Evolutionary conservation across 306 rosid genomes (phyloP), one percentile per base, ranked within the genome.

Genomic region (Senna tora): DNA sequence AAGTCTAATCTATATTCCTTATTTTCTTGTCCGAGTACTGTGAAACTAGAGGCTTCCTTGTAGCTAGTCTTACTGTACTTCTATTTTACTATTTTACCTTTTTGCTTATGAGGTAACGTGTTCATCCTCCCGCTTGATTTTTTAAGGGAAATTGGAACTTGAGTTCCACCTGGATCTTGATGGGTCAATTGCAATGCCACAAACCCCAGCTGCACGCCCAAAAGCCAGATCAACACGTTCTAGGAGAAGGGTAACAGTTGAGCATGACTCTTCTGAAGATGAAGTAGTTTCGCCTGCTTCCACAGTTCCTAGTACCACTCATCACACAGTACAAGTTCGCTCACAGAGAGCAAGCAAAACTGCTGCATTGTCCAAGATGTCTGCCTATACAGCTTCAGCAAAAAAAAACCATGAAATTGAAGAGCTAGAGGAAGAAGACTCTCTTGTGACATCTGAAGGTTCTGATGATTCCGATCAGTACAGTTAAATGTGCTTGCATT

Each of bases 301-400:
- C 20, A 82, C 60, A 32, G 87, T 82, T 49, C 88, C 96, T 68
- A 60, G 43, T n/a, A 38, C 68, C 66, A 52, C 14, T 22, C 67
- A 77, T 34, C 81, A 69, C 60, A 66, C 90, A 1, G 43, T 73
- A 30, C 54, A 60, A 63, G 51, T 80, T 50, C 92, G 95, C 52
- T 87, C 97, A 14, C 90, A 87, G 82, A 89, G 99, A 72, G 96
- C 91, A 72, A 94, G 99, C 77, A 94, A 91, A 83, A 86, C 97
- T 33, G 93, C 86, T 45, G 96, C 99, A 30, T 46, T 94, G 69
- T 73, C 70, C 38, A 94, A 87, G 86, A 91, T 91, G 76, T 80
- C 82, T 50, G 80, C 85, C 17, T 15, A 13, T n/a, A 80, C 71
- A 69, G 53, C 78, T 41, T 5, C 73, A 68, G 58, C 78, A 57